A percentile compares a stretch with the other conserved stretches of the same genome.
phyloP scores from a whole-genome alignment of 73 alveolate species.

The Tetrahymena thermophila region DNA sequence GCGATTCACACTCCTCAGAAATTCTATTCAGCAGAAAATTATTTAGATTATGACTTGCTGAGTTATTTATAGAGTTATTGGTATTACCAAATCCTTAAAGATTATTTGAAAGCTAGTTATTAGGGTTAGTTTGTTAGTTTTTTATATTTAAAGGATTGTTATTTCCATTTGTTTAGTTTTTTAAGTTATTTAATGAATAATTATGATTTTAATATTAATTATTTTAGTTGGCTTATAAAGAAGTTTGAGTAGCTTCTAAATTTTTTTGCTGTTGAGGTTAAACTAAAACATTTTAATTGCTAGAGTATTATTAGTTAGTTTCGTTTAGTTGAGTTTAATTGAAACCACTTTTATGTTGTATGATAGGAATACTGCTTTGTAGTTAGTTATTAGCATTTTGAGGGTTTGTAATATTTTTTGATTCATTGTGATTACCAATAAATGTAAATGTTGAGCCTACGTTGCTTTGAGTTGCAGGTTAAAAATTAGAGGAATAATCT shows the following conservation, averaged over 20 bases:
- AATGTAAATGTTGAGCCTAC: not conserved
- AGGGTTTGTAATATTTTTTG: not conserved
- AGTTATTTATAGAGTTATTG: not conserved
- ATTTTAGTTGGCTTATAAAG: too few species aligned
- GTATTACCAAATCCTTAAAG: not conserved
- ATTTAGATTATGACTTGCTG: not conserved
- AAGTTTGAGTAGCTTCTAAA: too few species aligned
- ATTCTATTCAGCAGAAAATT: not conserved
- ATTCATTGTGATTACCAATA: not conserved
- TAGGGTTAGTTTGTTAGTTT: not conserved
- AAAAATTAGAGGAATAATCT: too few species aligned
- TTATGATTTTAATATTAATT: too few species aligned
- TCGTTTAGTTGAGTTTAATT: not conserved
- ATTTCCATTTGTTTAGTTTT: not conserved
- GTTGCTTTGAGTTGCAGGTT: not conserved
- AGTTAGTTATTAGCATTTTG: too few species aligned
- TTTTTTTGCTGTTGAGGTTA: too few species aligned
- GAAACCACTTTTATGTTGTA: not conserved
- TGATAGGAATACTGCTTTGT: not conserved
- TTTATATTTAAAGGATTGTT: not conserved
- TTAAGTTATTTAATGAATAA: not conserved
- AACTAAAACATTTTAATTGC: too few species aligned
- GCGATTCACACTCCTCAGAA: not conserved
- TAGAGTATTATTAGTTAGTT: too few species aligned
- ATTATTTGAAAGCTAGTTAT: not conserved